Conservation (phyloP, 768 basidiomycete genomes). For the Postia placenta region DNA sequence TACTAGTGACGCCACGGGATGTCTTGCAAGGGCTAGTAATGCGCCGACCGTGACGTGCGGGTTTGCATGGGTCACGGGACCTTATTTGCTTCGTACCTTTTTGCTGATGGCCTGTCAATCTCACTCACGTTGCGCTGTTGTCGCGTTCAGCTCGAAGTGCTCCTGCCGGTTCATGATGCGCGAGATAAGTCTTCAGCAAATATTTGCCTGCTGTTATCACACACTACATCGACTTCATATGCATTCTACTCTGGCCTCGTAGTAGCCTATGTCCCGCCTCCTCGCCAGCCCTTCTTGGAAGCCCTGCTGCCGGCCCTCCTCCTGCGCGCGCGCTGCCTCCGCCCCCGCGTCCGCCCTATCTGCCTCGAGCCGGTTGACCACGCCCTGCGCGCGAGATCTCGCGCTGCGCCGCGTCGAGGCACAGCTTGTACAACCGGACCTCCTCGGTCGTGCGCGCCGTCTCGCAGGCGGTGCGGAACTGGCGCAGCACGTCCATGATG, state of each 20-base stretch:
- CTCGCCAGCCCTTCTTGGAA: conserved; percentile 49
- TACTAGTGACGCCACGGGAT: too few species aligned
- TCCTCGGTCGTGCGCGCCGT: conserved; percentile 51
- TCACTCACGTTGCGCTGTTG: too few species aligned
- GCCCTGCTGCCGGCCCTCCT: conserved; percentile 61
- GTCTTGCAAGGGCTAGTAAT: too few species aligned
- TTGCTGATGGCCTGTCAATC: too few species aligned
- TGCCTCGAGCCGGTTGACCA: conserved; percentile 53
- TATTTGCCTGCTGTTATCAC: too few species aligned
- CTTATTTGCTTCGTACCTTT: too few species aligned
- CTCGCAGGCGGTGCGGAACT: conserved; percentile 54
- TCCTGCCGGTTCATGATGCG: too few species aligned
- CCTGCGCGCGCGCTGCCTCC: conserved; percentile 55
- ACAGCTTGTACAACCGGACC: conserved; percentile 52
- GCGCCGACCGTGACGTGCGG: too few species aligned
- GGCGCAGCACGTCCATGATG: conserved; percentile 39
- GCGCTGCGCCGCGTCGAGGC: conserved; percentile 57
- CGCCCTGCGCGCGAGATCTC: conserved; percentile 66
- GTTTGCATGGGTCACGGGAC: too few species aligned
- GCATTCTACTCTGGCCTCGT: conserved; percentile 21
- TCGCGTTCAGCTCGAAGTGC: too few species aligned
- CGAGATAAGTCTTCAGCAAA: too few species aligned
- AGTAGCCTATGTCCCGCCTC: conserved; percentile 36
- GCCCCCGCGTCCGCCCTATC: conserved; percentile 57
- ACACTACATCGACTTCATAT: too few species aligned